Base-by-base conservation (phyloP, 306 rosid genomes). In the Pterocarpus macrocarpus region DNA sequence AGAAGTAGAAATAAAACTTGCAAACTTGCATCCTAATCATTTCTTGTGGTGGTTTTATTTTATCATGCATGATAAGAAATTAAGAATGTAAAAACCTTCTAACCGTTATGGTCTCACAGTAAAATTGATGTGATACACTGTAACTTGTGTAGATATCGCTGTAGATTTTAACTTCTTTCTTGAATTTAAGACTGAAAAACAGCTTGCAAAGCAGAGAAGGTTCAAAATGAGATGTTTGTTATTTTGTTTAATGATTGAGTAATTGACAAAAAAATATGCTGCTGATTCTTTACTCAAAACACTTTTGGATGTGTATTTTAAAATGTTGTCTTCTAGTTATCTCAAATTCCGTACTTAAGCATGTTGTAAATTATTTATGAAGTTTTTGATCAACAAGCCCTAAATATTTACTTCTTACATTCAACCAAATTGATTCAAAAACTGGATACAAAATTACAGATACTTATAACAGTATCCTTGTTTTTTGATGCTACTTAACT, bases 41-140 rank as follows among this genome's bases (percentile, higher is more conserved):
- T 43, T 67, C n/a, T 67, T 45, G 8, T 28, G 14, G 11, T 22
- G 17, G 22, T 45, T 58, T 58, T 14, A 36, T 35, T 64, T 69
- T 44, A 17, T 47, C 38, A 35, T 69, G 73, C 13, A 2, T 11
- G 8, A 11, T 30, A 47, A 8, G n/a, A 47, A 30, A 66, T 41
- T 66, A 11, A 47, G 56, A 11, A 69, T 45, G 77, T 56, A 17
- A 49, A 34, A 38, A 5, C 77, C 74, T 72, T 17, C 35, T 34
- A 35, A 38, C 49, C 16, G 57, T 6, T 14, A 64, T 71, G 56
- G 63, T 52, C 30, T 35, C 7, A 8, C 15, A 8, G 50, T 28
- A 16, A 35, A 72, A 17, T 53, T 55, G 16, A 72, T 17, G 33
- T 72, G 77, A 50, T 9, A 33, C 76, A 33, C 14, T 49, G 44